These are phyloP conservation scores for Cladobotryum mycophilum DNA, from an alignment of 2,329 filamentous ascomycete genomes.

Conservation along the genomic window DNA sequence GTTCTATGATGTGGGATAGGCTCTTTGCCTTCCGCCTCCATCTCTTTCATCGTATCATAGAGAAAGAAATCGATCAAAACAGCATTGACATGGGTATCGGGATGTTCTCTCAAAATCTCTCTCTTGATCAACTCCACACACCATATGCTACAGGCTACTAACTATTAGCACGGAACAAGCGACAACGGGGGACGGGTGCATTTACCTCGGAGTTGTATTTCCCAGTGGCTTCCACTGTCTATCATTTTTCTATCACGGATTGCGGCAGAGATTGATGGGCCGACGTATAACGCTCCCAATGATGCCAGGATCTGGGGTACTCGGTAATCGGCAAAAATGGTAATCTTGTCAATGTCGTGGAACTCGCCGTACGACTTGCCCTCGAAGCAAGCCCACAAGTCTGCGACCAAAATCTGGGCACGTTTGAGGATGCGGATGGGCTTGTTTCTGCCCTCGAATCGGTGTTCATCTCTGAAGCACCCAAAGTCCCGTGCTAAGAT, in stretches of 20 bases:
- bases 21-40: conserved; percentile 58
- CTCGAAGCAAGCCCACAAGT: conserved; percentile 93
- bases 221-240: conserved; percentile 67
- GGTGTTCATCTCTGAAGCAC: conserved; percentile 78
- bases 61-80: conserved; percentile 96
- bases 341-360: conserved; percentile 86
- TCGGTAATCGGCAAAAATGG: conserved; percentile 98
- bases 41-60: conserved; percentile 87
- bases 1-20: conserved; percentile 74
- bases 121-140: conserved; percentile 81
- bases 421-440: conserved; percentile 82
- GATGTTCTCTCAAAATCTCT: conserved; percentile 70
- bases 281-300: conserved; percentile 77
- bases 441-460: conserved; percentile 63
- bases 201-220: conserved; percentile 76
- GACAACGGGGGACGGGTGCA: neutral
- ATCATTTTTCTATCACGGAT: conserved; percentile 61
- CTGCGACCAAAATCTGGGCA: conserved; percentile 91
- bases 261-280: conserved; percentile 66
- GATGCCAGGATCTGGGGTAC: conserved; percentile 88
- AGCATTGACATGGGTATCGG: conserved; percentile 70
- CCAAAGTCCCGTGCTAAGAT: conserved; percentile 73
- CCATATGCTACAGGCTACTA: conserved; percentile 82
- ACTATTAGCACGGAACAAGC: neutral
- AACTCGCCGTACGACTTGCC: conserved; percentile 75